Percentiles rank a stretch among this genome's conserved stretches.
phyloP scores from a whole-genome alignment of 768 basidiomycete species.

The Pulveroboletus sp. region DNA sequence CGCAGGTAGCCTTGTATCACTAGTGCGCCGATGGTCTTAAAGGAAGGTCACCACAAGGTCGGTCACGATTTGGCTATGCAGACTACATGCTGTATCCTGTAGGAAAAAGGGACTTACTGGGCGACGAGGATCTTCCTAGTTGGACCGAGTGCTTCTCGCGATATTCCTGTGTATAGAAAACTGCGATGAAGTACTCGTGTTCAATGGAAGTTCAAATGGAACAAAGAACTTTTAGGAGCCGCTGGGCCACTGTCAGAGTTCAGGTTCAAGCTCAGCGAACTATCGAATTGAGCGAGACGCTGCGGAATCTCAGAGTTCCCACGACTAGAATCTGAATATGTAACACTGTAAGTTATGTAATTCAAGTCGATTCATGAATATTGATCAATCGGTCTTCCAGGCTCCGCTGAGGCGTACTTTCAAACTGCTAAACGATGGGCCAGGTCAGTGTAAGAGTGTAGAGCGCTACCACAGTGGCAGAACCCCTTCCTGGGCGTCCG shows the following conservation, averaged over 20 bases:
- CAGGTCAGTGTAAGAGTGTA: too few species aligned
- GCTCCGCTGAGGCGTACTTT: too few species aligned
- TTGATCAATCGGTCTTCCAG: too few species aligned
- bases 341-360: too few species aligned
- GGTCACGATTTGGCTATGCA: background rate
- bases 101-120: constrained; percentile 7
- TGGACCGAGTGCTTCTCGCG: constrained; percentile 7
- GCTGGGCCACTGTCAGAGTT: too few species aligned
- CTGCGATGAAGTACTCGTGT: background rate
- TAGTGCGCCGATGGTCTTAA: constrained; percentile 7
- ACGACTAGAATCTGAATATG: too few species aligned
- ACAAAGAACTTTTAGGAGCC: background rate
- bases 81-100: constrained; percentile 5
- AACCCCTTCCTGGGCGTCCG: too few species aligned
- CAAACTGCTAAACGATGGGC: too few species aligned
- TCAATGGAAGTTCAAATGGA: background rate
- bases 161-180: constrained; percentile 10
- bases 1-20: background rate
- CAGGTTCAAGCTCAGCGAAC: background rate
- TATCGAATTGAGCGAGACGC: too few species aligned
- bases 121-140: constrained; percentile 11
- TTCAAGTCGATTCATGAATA: too few species aligned
- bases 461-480: too few species aligned
- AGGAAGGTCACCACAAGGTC: constrained; percentile 8
- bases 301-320: too few species aligned